Percentiles rank a stretch among this genome's conserved stretches.
These are phyloP conservation scores for Ophiostoma triangulosporum DNA, from an alignment of 2,329 filamentous ascomycete genomes.

Conservation along the genomic window DNA sequence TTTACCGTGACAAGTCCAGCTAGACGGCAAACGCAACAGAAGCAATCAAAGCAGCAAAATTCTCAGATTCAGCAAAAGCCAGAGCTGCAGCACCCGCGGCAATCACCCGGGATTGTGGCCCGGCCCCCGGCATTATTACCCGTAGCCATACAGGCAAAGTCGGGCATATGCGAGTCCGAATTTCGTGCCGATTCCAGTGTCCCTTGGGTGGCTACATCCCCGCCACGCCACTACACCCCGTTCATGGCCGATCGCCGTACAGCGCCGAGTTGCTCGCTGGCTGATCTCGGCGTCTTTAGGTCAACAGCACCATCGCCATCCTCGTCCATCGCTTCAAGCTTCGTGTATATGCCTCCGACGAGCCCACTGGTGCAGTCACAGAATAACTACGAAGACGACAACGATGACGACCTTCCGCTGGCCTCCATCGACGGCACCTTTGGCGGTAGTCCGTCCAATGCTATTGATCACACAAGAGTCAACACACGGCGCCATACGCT, in stretches of 20 bases:
- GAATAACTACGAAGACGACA: constrained; percentile 55
- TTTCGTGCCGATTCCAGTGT: constrained; percentile 14
- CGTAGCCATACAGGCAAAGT: not conserved
- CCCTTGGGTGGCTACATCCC: constrained; percentile 42
- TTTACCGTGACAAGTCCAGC: constrained; percentile 33
- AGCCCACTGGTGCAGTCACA: constrained; percentile 84
- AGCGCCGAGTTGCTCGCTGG: not conserved
- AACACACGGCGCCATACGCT: constrained; percentile 55
- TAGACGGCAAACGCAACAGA: not conserved
- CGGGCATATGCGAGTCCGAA: not conserved
- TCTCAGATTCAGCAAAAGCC: not conserved
- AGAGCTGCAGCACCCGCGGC: not conserved
- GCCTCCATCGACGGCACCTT: constrained; percentile 33
- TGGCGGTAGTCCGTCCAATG: constrained; percentile 20
- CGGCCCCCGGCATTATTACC: not conserved
- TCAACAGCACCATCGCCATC: constrained; percentile 42
- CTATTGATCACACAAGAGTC: constrained; percentile 3
- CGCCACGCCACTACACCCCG: constrained; percentile 36
- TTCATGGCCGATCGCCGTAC: constrained; percentile 28
- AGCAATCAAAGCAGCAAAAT: too few relatives aligned
- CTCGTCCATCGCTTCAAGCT: constrained; percentile 64
- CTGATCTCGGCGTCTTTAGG: constrained; percentile 7
- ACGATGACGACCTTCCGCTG: constrained; percentile 26
- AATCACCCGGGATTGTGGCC: not conserved
- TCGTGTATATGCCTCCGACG: constrained; percentile 76